These are phyloP conservation scores for Beauveria pseudobassiana DNA, from an alignment of 2,329 filamentous ascomycete genomes.

Conservation along the genomic window DNA sequence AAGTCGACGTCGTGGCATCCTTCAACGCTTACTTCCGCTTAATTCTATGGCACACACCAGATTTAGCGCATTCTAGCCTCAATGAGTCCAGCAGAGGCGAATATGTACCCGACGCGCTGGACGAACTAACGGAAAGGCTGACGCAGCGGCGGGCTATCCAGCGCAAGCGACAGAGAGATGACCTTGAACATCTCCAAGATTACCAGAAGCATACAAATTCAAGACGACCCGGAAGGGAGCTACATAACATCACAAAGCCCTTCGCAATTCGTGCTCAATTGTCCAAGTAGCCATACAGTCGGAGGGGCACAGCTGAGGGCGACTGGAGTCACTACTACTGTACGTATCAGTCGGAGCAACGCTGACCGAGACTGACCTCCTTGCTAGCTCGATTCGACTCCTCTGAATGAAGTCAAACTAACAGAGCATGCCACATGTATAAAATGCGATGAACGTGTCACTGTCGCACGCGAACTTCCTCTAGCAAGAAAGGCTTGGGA, in stretches of 20 bases:
- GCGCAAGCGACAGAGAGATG: conserved; percentile 31
- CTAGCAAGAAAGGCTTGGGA: conserved; percentile 29
- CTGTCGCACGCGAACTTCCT: conserved; percentile 29
- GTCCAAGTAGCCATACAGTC: conserved; percentile 26
- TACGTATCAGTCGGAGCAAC: conserved; percentile 13
- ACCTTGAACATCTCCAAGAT: conserved; percentile 28
- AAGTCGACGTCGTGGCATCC: conserved; percentile 25
- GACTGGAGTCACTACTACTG: conserved; percentile 18
- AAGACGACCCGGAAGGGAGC: conserved; percentile 26
- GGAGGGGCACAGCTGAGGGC: conserved; percentile 27
- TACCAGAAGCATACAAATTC: conserved; percentile 25
- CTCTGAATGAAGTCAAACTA: background rate
- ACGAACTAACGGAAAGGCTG: conserved; percentile 26
- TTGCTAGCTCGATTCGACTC: background rate
- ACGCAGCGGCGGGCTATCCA: conserved; percentile 27
- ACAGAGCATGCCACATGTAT: conserved; percentile 19
- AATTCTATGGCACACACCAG: conserved; percentile 30
- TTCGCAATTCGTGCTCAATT: conserved; percentile 29
- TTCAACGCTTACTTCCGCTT: conserved; percentile 30
- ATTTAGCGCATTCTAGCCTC: conserved; percentile 19
- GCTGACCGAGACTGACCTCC: background rate
- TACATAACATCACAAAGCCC: conserved; percentile 21
- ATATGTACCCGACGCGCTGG: conserved; percentile 28
- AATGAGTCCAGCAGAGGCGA: conserved; percentile 23
- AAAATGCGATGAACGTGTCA: conserved; percentile 25